phyloP scores from a whole-genome alignment of 495 filamentous ascomycete species.

The Penicillium alfredii region DNA sequence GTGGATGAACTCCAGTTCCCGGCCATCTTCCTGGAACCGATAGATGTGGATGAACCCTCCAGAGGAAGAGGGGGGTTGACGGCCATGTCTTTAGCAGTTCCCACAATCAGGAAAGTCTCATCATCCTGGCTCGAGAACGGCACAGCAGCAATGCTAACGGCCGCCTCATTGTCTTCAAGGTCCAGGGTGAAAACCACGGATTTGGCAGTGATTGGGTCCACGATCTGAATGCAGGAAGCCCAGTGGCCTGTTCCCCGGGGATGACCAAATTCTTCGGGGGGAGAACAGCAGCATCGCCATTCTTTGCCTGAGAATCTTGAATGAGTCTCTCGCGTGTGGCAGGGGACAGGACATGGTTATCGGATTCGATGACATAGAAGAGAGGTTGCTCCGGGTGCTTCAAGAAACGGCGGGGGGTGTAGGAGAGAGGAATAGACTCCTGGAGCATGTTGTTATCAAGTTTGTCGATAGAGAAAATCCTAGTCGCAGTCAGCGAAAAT shows the following conservation, averaged over 20 bases:
- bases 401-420: constrained; percentile 82
- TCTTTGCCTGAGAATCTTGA: constrained; percentile 55
- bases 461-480: constrained; percentile 87
- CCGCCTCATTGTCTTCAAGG: constrained; percentile 83
- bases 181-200: constrained; percentile 68
- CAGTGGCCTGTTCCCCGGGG: constrained; percentile 77
- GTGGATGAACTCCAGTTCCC: constrained; percentile 86
- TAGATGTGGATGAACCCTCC: constrained; percentile 91
- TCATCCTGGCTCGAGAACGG: constrained; percentile 82
- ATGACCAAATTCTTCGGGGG: constrained; percentile 88
- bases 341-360: constrained; percentile 78
- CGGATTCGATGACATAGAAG: constrained; percentile 91
- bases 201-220: constrained; percentile 76
- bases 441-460: constrained; percentile 81
- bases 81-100: constrained; percentile 84
- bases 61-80: constrained; percentile 67
- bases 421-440: constrained; percentile 79
- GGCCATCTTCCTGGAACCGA: constrained; percentile 79
- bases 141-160: constrained; percentile 76
- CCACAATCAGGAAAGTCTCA: constrained; percentile 86
- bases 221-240: constrained; percentile 88
- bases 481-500: constrained; percentile 36
- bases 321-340: constrained; percentile 66
- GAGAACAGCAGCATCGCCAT: constrained; percentile 63
- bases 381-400: constrained; percentile 81